These are phyloP conservation scores for Zygosaccharomyces gambellarensis DNA, from an alignment of 805 yeast species.

Conservation along the genomic window DNA sequence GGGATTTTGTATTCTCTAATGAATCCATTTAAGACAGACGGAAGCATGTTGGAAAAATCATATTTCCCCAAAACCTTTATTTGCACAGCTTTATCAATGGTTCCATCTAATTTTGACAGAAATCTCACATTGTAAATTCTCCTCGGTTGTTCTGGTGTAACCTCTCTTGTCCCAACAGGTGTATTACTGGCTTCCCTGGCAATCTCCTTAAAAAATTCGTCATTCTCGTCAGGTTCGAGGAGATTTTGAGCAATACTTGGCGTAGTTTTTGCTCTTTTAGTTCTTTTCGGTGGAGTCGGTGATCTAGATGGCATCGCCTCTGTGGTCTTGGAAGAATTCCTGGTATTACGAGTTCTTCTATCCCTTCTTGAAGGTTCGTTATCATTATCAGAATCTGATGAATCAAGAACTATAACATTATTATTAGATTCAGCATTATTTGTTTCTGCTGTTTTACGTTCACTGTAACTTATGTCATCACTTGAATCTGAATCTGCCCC, in stretches of 20 bases:
- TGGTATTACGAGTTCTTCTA: not conserved
- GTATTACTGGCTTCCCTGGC: conserved; percentile 13
- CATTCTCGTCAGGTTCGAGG: conserved; percentile 23
- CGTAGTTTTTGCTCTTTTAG: conserved; percentile 4
- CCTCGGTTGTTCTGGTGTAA: conserved; percentile 13
- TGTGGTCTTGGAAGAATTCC: not conserved
- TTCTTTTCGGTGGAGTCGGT: conserved; percentile 4
- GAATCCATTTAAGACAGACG: conserved; percentile 26
- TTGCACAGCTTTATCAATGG: conserved; percentile 23
- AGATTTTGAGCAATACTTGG: conserved; percentile 2
- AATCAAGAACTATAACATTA: conserved; percentile 2
- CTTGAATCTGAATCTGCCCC: not conserved
- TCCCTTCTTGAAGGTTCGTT: not conserved
- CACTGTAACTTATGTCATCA: not conserved
- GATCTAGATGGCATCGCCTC: not conserved
- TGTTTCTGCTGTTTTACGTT: not conserved
- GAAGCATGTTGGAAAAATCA: conserved; percentile 25
- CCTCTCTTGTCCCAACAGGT: conserved; percentile 7
- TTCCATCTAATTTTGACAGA: conserved; percentile 29
- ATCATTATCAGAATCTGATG: not conserved
- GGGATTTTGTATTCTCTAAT: conserved; percentile 22
- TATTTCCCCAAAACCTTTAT: conserved; percentile 30
- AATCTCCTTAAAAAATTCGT: conserved; percentile 23
- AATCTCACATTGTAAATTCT: conserved; percentile 27
- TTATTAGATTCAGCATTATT: conserved; percentile 1